These are phyloP conservation scores for Pouteria glomerata DNA, from an alignment of 148 eudicot species.

Conservation along the genomic window DNA sequence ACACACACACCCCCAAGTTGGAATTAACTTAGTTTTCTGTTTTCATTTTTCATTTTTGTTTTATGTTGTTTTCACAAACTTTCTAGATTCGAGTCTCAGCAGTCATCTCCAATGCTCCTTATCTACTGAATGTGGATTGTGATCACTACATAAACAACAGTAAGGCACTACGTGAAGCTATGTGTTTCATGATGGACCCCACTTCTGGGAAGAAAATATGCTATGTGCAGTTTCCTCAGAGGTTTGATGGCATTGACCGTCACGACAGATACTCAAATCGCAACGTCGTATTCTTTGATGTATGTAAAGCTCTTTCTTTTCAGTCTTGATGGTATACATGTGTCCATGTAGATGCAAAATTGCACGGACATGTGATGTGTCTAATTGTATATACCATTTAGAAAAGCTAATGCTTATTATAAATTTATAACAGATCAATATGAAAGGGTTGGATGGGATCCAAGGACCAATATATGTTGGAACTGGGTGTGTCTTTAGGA, in stretches of 20 bases:
- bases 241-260: conserved; percentile 93
- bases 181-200: conserved; percentile 99
- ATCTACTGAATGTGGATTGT: conserved; percentile 87
- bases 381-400: not conserved
- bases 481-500: conserved; percentile 83
- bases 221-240: conserved; percentile 92
- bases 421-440: conserved; percentile 56
- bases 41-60: not conserved
- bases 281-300: conserved; percentile 92
- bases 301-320: conserved; percentile 28
- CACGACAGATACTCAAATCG: conserved; percentile 93
- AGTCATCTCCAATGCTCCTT: conserved; percentile 89
- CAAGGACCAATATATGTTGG: conserved; percentile 95
- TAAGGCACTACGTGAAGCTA: conserved; percentile 91
- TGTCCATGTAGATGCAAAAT: not conserved
- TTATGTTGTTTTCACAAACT: not conserved
- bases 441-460: conserved; percentile 94
- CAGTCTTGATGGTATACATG: not conserved
- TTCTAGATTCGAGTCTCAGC: conserved; percentile 79
- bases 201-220: conserved; percentile 92
- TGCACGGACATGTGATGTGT: not conserved
- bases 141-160: conserved; percentile 96
- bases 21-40: not conserved
- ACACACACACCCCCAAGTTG: too few relatives aligned
- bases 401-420: conserved; percentile 1